Evolutionary conservation across 179 eudicot genomes (phyloP), one percentile per base, ranked within the genome.

Genomic region (Gypsophila paniculata): DNA sequence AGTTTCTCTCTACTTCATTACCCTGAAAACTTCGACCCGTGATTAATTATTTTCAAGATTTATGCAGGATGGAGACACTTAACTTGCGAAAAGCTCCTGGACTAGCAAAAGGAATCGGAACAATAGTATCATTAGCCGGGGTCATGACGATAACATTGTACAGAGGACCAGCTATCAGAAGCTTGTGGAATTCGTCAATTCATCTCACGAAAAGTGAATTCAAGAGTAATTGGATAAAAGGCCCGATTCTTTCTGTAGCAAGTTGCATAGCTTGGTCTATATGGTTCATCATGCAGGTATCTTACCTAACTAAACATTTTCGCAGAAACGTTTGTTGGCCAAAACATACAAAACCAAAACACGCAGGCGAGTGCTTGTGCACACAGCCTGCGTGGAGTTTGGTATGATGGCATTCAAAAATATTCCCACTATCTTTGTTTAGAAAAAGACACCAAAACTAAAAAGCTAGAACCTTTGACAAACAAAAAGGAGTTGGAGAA

Each of bases 201-300:
- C 84, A 80, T 76, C 66, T 81, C 3, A 63, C 65, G n/a, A 71
- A 22, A 74, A 63, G 74, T 26, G 67, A 69, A 34, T 25, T 52
- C 65, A 79, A 83, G 65, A 67, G 76, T 13, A 69, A 83, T 46
- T 83, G 86, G 86, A 51, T 80, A 48, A 70, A 75, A 68, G 86
- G 86, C 48, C 80, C 84, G 23, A 68, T 80, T 78, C 86, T 83
- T 62, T 75, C 82, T 38, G 52, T 83, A 29, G 84, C 82, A 48
- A 83, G 84, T 65, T 83, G 86, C 63, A 60, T 74, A 58, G 57
- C 84, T 29, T 83, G 86, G 86, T 81, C 86, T 68, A 76, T 83
- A 73, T 83, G 86, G 86, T 83, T 83, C 77, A 83, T 77, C 67
- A 78, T 78, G 80, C 86, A 83, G 86, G 86, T 81, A 83, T 44